Conservation (phyloP, 768 basidiomycete species). For the Collybia sordida region DNA sequence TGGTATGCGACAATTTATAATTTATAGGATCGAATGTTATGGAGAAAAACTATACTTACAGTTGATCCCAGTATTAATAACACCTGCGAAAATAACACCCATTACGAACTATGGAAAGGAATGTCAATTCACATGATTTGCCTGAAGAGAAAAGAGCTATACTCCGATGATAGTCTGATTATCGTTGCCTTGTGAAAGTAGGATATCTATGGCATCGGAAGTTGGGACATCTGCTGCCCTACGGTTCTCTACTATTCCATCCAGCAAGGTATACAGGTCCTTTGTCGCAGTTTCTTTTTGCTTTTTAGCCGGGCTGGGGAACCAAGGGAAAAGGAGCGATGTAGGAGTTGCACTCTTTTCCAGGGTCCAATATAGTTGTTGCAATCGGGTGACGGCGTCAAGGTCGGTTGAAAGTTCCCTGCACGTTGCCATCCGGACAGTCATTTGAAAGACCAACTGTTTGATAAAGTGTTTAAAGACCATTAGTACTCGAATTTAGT, state of each 20-base stretch:
- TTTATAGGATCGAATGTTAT: no score
- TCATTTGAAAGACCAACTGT: conserved; percentile 29
- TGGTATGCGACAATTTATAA: conserved; percentile 7
- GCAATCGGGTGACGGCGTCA: conserved; percentile 15
- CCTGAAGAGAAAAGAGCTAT: background rate
- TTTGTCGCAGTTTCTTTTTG: conserved; percentile 28
- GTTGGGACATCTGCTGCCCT: conserved; percentile 21
- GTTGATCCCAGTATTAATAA: conserved; percentile 24
- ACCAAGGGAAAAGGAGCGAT: conserved; percentile 31
- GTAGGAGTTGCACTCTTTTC: conserved; percentile 34
- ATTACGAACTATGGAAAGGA: conserved; percentile 26
- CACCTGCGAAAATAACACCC: conserved; percentile 34
- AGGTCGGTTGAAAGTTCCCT: conserved; percentile 22
- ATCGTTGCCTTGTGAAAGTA: conserved; percentile 27
- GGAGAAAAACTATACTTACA: background rate
- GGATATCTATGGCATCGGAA: conserved; percentile 33
- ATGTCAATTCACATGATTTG: background rate
- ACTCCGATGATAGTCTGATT: conserved; percentile 25
- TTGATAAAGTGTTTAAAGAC: background rate
- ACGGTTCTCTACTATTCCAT: conserved; percentile 25
- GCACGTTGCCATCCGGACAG: conserved; percentile 28
- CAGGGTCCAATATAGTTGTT: conserved; percentile 16
- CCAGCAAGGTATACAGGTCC: conserved; percentile 24
- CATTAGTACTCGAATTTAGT: background rate
- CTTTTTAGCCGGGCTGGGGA: conserved; percentile 29